phyloP scores from a whole-genome alignment of 2,329 filamentous ascomycete genomes.

The Byssothecium circinans region DNA sequence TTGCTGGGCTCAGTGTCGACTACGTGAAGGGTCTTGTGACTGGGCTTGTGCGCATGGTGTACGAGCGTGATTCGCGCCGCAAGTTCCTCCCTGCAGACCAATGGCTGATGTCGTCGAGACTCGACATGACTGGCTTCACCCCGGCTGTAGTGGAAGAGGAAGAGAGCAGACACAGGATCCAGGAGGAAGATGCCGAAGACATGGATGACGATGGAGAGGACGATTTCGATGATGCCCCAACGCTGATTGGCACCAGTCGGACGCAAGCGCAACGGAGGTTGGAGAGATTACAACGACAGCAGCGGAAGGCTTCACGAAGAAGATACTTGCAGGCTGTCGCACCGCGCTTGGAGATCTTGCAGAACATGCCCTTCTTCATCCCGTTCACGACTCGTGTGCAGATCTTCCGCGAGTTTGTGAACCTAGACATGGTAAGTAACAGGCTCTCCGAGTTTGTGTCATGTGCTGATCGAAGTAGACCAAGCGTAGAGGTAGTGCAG shows the following conservation, averaged over 20 bases:
- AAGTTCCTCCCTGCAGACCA: conserved; percentile 80
- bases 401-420: conserved; percentile 92
- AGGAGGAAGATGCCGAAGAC: conserved; percentile 64
- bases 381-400: conserved; percentile 89
- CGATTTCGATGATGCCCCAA: conserved; percentile 39
- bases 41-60: conserved; percentile 79
- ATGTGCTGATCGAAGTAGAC: conserved; percentile 32
- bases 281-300: conserved; percentile 64
- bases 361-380: conserved; percentile 96
- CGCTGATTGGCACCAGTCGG: conserved; percentile 58
- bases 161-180: conserved; percentile 70
- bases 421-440: conserved; percentile 66
- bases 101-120: conserved; percentile 88
- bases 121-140: conserved; percentile 79
- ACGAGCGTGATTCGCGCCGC: conserved; percentile 88
- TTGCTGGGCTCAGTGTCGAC: conserved; percentile 73
- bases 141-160: conserved; percentile 85
- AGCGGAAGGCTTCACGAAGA: conserved; percentile 67
- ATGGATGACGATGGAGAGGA: conserved; percentile 47
- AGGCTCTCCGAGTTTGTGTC: neutral
- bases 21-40: conserved; percentile 81
- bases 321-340: conserved; percentile 77
- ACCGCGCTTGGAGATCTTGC: conserved; percentile 83
- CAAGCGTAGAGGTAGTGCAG: conserved; percentile 68
- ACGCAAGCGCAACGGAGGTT: conserved; percentile 64